phyloP scores from a whole-genome alignment of 768 basidiomycete species.

The Termitomyces sp. region DNA sequence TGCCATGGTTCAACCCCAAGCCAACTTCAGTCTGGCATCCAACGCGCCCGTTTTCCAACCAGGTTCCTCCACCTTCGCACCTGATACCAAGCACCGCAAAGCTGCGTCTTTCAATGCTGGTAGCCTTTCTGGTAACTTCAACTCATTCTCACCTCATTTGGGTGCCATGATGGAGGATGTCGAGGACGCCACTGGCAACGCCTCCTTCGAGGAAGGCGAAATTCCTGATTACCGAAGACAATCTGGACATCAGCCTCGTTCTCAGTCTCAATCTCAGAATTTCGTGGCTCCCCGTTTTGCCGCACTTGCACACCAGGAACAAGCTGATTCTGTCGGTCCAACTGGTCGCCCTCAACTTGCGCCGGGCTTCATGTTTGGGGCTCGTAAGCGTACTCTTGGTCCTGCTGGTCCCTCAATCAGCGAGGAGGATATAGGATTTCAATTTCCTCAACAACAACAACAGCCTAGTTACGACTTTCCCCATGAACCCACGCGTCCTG shows the following conservation, averaged over 20 bases:
- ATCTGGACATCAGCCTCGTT: constrained; percentile 61
- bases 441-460: constrained; percentile 60
- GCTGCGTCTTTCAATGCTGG: constrained; percentile 68
- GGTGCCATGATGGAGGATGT: constrained; percentile 82
- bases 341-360: constrained; percentile 86
- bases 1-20: constrained; percentile 47
- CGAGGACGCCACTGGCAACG: constrained; percentile 50
- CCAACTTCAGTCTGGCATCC: constrained; percentile 48
- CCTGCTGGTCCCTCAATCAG: constrained; percentile 71
- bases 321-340: constrained; percentile 58
- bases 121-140: constrained; percentile 56
- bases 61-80: constrained; percentile 53
- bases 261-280: constrained; percentile 78
- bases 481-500: constrained; percentile 25
- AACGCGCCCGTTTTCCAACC: constrained; percentile 79
- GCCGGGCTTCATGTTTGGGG: constrained; percentile 90
- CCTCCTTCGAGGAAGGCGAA: constrained; percentile 73
- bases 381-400: constrained; percentile 47
- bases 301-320: constrained; percentile 72
- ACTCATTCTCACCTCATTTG: constrained; percentile 74
- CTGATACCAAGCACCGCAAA: constrained; percentile 75
- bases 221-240: constrained; percentile 58
- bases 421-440: constrained; percentile 79
- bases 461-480: constrained; percentile 22
- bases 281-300: constrained; percentile 90